Base-by-base conservation (phyloP, 73 alveolate genomes). In the Paramecium sonneborni region DNA sequence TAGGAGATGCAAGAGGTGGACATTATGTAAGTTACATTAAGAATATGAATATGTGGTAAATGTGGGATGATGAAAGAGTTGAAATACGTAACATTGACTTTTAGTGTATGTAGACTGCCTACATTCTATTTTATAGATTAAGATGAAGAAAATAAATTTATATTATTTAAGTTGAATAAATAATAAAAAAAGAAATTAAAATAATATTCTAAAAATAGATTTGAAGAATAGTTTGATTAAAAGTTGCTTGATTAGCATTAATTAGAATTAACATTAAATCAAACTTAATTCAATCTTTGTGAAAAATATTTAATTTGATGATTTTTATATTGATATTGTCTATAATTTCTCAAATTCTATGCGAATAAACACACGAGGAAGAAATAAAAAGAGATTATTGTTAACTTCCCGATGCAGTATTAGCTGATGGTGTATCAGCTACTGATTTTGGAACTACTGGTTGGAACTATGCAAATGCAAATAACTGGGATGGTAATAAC, bases 51-150 rank as follows among this genome's bases (percentile, higher is more conserved):
- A 67, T 67, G 84, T 67, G 84, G 84, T 4, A 67, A 67, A 67
- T 67, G 84, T 30, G 38, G 84, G 84, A 67, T 67, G 84, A 67
- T 67, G 84, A 67, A 24, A 30, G 23, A 24, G 84, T 67, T 52
- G 68, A 52, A 18, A 52, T 52, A 30, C 68, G 68, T 52, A 52
- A 52, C 5, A 52, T 52, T 6, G 68, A 52, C 68, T 52, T 52
- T 52, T 3, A 52, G 18, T 52, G 68, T 52, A 52, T 52, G 68
- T 7, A 52, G 34, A 52, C 68, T n/a, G 68, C 68, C 30, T 52
- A 52, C 18, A 52, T 52, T 52, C 30, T 52, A 52, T 52, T 52
- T 52, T 52, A 52, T 52, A 52, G 23, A 8, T 52, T 52, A 23
- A 52, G 30, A 52, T 52, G 68, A 52, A n/a, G 14, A n/a, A 8